These are phyloP conservation scores for Pistacia vera DNA, from an alignment of 345 rosid species.

Conservation along the genomic window DNA sequence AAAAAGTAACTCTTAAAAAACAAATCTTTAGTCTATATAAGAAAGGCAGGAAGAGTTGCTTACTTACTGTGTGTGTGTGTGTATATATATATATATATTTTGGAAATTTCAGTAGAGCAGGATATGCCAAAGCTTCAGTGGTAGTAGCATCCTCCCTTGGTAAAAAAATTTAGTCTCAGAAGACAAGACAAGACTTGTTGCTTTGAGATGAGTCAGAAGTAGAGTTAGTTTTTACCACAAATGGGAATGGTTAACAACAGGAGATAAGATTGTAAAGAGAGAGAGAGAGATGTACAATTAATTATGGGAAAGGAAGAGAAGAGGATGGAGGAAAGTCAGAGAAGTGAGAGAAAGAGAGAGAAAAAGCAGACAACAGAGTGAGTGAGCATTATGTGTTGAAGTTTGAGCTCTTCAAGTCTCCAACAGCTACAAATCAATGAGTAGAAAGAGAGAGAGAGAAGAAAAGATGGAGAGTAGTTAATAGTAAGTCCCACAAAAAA, in stretches of 20 bases:
- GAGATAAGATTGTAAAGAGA: conserved; percentile 32
- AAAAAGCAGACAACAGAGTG: conserved; percentile 11
- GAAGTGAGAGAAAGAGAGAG: background rate
- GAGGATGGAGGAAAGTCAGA: conserved; percentile 23
- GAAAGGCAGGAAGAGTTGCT: background rate
- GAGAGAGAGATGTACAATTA: conserved; percentile 4
- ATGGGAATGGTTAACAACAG: conserved; percentile 21
- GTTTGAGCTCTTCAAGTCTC: conserved; percentile 20
- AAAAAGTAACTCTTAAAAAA: background rate
- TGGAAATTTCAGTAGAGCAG: background rate
- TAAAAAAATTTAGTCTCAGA: background rate
- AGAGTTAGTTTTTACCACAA: conserved; percentile 30
- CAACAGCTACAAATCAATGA: conserved; percentile 18
- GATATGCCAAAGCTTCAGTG: background rate
- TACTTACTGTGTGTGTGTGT: background rate
- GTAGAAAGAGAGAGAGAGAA: conserved; percentile 9
- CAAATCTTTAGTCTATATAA: conserved; percentile 14
- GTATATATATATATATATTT: background rate
- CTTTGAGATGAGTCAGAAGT: conserved; percentile 9
- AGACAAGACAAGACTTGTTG: background rate
- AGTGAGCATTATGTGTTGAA: conserved; percentile 17
- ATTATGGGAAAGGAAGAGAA: conserved; percentile 29
- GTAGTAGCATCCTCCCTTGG: background rate
- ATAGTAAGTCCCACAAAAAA: conserved; percentile 4
- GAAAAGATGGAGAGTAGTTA: background rate